These are phyloP conservation scores for Paraphoma chrysanthemicola DNA, from an alignment of 2,329 filamentous ascomycete genomes.

Conservation along the genomic window DNA sequence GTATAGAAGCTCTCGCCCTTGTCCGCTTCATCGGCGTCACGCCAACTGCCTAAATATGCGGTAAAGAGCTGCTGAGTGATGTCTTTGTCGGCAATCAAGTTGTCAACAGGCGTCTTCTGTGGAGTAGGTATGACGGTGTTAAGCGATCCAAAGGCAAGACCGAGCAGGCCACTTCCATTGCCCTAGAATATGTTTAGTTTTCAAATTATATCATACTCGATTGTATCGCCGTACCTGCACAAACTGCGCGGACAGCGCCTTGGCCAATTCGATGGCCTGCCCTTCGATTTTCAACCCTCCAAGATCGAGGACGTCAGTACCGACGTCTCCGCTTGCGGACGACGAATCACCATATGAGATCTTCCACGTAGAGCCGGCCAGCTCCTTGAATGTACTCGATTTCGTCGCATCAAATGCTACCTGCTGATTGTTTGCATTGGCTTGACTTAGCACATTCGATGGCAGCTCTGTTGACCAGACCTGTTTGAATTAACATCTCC, in stretches of 20 bases:
- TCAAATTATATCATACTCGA: background rate
- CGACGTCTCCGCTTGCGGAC: constrained; percentile 69
- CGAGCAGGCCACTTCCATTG: constrained; percentile 69
- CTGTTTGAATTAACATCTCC: constrained; percentile 44
- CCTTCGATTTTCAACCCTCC: constrained; percentile 67
- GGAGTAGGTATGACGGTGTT: constrained; percentile 66
- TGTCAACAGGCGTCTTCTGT: constrained; percentile 70
- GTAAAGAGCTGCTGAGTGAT: constrained; percentile 69
- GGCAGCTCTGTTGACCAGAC: constrained; percentile 69
- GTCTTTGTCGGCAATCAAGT: constrained; percentile 66
- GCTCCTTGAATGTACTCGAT: constrained; percentile 65
- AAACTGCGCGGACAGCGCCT: constrained; percentile 65
- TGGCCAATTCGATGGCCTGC: constrained; percentile 71
- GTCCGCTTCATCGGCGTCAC: constrained; percentile 54
- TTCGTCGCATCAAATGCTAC: constrained; percentile 67
- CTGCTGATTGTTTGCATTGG: constrained; percentile 43
- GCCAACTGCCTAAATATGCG: constrained; percentile 65
- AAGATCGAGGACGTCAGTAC: constrained; percentile 67
- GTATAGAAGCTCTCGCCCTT: constrained; percentile 69
- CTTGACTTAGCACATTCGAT: constrained; percentile 52
- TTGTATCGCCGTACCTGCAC: constrained; percentile 32
- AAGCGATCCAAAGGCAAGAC: constrained; percentile 69
- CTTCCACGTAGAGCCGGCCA: constrained; percentile 63
- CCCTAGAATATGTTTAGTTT: constrained; percentile 28
- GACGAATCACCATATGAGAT: constrained; percentile 74